phyloP scores from a whole-genome alignment of 1,284 basidiomycete genomes.

The Xerocomus minutiporus region DNA sequence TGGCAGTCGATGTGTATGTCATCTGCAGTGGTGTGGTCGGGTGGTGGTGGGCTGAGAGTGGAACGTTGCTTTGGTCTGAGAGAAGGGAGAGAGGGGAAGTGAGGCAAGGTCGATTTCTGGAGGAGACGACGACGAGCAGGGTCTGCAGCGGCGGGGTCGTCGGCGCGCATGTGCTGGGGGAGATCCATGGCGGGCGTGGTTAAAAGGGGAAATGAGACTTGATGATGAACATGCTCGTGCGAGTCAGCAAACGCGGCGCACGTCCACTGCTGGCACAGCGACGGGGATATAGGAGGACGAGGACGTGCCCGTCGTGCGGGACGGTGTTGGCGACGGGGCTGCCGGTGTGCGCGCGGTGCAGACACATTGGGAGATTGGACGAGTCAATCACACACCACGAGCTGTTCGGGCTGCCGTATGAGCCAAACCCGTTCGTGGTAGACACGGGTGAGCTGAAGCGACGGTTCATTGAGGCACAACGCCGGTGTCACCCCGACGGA shows the following conservation, averaged over 20 bases:
- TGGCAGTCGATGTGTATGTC: conserved; percentile 38
- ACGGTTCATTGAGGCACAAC: conserved; percentile 63
- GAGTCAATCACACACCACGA: conserved; percentile 52
- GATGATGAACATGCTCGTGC: conserved; percentile 14
- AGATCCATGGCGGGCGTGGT: conserved; percentile 17
- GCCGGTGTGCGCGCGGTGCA: conserved; percentile 67
- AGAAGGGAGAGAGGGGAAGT: conserved; percentile 33
- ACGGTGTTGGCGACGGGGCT: conserved; percentile 53
- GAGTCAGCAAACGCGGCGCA: conserved; percentile 11
- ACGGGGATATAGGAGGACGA: conserved; percentile 19
- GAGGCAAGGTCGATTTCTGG: conserved; percentile 30
- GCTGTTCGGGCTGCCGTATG: conserved; percentile 54
- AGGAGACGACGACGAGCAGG: conserved; percentile 43
- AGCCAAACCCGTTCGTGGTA: conserved; percentile 63
- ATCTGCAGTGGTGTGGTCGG: conserved; percentile 1
- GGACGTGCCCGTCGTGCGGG: conserved; percentile 57
- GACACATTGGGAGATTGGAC: conserved; percentile 55
- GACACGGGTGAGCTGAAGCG: conserved; percentile 52
- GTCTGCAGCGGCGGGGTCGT: conserved; percentile 39
- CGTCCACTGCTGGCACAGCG: conserved; percentile 11
- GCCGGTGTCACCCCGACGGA: conserved; percentile 76
- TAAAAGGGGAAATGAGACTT: conserved; percentile 8
- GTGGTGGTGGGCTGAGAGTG: background rate
- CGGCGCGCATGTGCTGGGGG: conserved; percentile 29
- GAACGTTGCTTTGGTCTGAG: background rate